Base-by-base conservation (phyloP, 1,139 yeast genomes). In the Saccharomyces hybrid region DNA sequence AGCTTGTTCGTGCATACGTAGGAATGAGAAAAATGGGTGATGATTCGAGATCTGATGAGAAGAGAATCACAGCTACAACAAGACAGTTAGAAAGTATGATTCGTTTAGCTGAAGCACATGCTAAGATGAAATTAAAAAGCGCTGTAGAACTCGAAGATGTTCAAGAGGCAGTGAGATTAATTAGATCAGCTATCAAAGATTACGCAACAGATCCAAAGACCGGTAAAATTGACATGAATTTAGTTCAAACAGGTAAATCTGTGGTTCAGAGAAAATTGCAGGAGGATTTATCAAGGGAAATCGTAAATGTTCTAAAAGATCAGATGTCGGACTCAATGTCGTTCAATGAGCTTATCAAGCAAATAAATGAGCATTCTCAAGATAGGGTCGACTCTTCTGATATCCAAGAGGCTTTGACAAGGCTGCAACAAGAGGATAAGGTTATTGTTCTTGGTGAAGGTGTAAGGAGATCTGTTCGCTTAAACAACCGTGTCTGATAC, bases 131-230 rank as follows among this genome's bases (percentile, higher is more conserved):
- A 62, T 76, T 93, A 48, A 80, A 93, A 1, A 72, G 77, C 1
- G 70, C 67, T 1, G 99, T 93, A 4, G 85, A 84, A 53, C 75
- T 87, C 28, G 78, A 78, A 32, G 99, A 93, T 71, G 99, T 93
- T n/a, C 78, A 79, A 61, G 99, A 93, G 68, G 96, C 98, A 0
- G 97, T 91, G 2, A 80, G 99, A 60, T 77, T 93, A 61, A 93
- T 91, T 68, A 85, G 88, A 63, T 80, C 96, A 8, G 99, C 99
- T 25, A 88, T 93, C 61, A 93, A 93, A 71, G 98, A 93, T 61
- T 95, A 93, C 70, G 99, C 99, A 14, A 93, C 97, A 7, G 99
- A 93, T 72, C 99, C 98, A 32, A 77, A 86, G 46, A 91, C 99
- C 0, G 99, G 99, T 46, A 82, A 93, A 65, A 93, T 93, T 61